These are phyloP conservation scores for Hirschioporus abietinus DNA, from an alignment of 768 basidiomycete genomes.

Conservation along the genomic window DNA sequence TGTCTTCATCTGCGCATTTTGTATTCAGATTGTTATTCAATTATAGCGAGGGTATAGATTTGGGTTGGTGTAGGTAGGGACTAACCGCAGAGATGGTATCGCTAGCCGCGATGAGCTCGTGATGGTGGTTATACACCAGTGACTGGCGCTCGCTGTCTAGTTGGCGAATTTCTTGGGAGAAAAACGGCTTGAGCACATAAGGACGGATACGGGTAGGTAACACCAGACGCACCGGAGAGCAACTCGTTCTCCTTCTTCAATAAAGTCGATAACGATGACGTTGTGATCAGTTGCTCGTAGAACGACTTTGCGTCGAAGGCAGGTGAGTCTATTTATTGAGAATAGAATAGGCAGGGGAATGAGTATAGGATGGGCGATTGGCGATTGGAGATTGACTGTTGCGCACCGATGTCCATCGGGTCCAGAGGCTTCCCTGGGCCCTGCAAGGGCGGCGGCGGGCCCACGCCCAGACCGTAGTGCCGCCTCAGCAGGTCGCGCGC, in stretches of 20 bases:
- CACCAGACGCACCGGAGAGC: constrained; percentile 45
- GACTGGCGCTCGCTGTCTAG: constrained; percentile 86
- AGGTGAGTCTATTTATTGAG: constrained; percentile 54
- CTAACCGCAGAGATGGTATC: constrained; percentile 84
- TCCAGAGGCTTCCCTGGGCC: constrained; percentile 56
- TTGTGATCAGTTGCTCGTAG: constrained; percentile 83
- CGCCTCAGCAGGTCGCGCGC: constrained; percentile 78
- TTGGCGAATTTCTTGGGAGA: constrained; percentile 70
- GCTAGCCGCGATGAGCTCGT: constrained; percentile 89
- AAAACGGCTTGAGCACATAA: not conserved
- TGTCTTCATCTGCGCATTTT: constrained; percentile 86
- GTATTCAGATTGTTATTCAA: constrained; percentile 4
- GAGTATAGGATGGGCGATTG: no score
- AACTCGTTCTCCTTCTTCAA: constrained; percentile 82
- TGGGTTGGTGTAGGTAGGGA: constrained; percentile 3
- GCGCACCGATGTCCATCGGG: constrained; percentile 84
- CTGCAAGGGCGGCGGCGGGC: constrained; percentile 55
- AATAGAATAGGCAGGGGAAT: no score
- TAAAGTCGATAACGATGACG: constrained; percentile 64
- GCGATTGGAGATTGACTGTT: no score
- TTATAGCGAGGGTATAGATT: no score
- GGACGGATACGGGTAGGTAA: constrained; percentile 6
- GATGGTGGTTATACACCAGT: constrained; percentile 92
- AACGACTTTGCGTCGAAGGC: constrained; percentile 81
- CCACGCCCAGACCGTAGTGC: constrained; percentile 83